Percentiles rank a stretch among this genome's conserved stretches.
Evolutionary conservation across 148 eudicot genomes (phyloP).

Genomic region (Oxyria digyna): DNA sequence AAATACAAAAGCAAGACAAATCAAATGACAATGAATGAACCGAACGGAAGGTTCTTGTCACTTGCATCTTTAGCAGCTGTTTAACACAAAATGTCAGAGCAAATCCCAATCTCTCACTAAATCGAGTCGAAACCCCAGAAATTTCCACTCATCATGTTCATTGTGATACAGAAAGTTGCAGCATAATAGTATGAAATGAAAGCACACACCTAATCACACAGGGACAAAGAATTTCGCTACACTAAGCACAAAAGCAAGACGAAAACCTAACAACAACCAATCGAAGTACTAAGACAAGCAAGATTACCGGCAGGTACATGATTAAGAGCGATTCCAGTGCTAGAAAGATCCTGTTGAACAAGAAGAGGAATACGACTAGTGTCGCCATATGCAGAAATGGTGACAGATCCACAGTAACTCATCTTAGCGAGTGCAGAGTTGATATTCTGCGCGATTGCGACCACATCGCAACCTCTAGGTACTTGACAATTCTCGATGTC

Average conservation of each 20-base stretch:
- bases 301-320: slow-evolving; percentile 51
- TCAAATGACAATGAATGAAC: no score
- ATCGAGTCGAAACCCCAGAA: no score
- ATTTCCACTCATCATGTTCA: no score
- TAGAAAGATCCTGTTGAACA: slow-evolving; percentile 42
- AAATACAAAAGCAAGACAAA: no score
- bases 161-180: no score
- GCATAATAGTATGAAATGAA: no score
- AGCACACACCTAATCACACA: no score
- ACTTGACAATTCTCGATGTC: slow-evolving; percentile 73
- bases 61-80: no score
- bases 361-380: slow-evolving; percentile 26
- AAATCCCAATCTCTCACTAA: no score
- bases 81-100: no score
- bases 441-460: slow-evolving; percentile 56
- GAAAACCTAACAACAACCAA: neutral
- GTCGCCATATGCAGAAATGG: slow-evolving; percentile 61
- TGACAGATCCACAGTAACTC: slow-evolving; percentile 44
- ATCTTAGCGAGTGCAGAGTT: slow-evolving; percentile 32
- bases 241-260: neutral
- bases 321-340: slow-evolving; percentile 60
- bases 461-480: slow-evolving; percentile 43
- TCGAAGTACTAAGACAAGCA: neutral
- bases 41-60: no score
- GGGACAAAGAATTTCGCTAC: no score